Percentiles rank a stretch among this genome's conserved stretches.
Conservation (phyloP, 108 stramenopile species). For the Conticribra guillardii region DNA sequence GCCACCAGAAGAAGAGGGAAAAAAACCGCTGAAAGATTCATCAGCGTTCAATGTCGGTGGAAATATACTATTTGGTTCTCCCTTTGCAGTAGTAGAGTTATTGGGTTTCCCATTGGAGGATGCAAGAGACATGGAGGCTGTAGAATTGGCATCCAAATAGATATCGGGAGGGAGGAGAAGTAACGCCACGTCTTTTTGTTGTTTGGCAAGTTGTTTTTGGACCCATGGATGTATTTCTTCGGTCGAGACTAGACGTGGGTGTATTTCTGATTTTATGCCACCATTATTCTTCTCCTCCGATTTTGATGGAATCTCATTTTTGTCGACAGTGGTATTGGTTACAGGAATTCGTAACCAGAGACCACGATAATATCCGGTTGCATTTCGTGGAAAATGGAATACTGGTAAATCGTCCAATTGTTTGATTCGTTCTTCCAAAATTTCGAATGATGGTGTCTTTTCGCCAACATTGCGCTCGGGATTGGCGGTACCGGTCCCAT, state of each 20-base stretch:
- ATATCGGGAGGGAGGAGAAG: slow-evolving; percentile 55
- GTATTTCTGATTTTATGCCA: neutral
- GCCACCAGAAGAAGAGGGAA: neutral
- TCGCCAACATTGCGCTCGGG: neutral
- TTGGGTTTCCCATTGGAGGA: neutral
- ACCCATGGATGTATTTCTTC: slow-evolving; percentile 38
- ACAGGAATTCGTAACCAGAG: slow-evolving; percentile 58
- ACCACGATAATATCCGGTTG: slow-evolving; percentile 86
- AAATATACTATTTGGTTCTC: neutral
- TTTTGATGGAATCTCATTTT: neutral
- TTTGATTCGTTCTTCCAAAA: neutral
- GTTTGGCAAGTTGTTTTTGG: slow-evolving; percentile 26
- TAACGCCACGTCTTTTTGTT: slow-evolving; percentile 46
- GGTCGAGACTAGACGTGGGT: slow-evolving; percentile 7
- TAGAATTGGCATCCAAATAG: slow-evolving; percentile 22
- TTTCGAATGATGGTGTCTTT: neutral
- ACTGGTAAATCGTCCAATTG: slow-evolving; percentile 29
- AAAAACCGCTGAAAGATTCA: neutral
- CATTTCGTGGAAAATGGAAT: slow-evolving; percentile 85
- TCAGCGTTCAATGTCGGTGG: neutral
- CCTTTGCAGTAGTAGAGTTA: neutral
- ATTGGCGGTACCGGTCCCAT: neutral
- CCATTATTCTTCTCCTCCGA: slow-evolving; percentile 1
- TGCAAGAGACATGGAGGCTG: neutral
- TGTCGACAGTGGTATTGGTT: slow-evolving; percentile 3